Conservation (phyloP, 495 filamentous ascomycete species). For the Sordaria brevicollis region DNA sequence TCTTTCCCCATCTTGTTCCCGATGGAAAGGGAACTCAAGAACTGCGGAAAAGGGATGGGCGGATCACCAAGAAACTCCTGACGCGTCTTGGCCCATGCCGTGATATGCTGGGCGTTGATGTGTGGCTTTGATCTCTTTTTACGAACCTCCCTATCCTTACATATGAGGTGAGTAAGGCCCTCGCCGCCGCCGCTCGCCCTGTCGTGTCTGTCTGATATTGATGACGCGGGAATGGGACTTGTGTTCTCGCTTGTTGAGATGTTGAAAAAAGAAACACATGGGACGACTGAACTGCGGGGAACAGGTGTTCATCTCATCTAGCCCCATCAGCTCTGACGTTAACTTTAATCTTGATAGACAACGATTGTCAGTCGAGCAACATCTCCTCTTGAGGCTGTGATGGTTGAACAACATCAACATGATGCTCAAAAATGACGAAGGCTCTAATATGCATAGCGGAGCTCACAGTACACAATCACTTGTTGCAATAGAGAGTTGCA, state of each 20-base stretch:
- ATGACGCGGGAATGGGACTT: neutral
- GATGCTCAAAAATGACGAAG: neutral
- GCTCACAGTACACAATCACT: neutral
- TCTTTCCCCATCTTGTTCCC: neutral
- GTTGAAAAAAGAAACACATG: neutral
- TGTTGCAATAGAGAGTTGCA: neutral
- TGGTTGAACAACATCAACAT: neutral
- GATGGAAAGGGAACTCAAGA: neutral
- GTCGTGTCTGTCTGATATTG: neutral
- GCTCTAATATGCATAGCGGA: neutral
- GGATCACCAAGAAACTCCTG: neutral
- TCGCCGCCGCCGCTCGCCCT: neutral
- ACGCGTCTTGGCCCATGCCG: neutral
- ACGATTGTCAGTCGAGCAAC: neutral
- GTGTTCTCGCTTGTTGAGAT: neutral
- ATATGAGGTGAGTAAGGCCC: neutral
- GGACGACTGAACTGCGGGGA: neutral
- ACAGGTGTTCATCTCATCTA: neutral
- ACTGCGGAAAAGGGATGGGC: neutral
- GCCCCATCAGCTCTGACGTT: neutral
- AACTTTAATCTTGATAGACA: neutral
- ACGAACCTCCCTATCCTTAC: neutral
- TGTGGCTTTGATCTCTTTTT: neutral
- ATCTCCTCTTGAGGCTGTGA: neutral
- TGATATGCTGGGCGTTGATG: neutral